Evolutionary conservation across 2,329 filamentous ascomycete species (phyloP).

Genomic region (Fusarium burgessii): DNA sequence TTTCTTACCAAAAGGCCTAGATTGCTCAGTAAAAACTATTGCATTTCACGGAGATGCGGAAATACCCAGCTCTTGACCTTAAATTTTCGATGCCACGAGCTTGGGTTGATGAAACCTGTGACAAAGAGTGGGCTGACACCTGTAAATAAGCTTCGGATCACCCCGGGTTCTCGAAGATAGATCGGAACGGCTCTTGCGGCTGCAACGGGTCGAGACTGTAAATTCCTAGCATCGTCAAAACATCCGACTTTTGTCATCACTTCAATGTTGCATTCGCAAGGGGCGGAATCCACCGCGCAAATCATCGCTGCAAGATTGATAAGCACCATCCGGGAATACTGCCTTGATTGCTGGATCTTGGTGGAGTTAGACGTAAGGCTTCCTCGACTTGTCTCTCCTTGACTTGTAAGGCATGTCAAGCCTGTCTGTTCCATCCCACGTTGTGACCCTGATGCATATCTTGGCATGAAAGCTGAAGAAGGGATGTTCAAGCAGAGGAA

Average conservation of each 20-base stretch:
- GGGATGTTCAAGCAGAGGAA: constrained; percentile 1
- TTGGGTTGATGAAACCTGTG: constrained; percentile 31
- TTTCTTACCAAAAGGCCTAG: not conserved
- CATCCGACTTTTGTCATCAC: constrained; percentile 1
- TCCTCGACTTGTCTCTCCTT: constrained; percentile 1
- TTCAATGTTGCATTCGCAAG: not conserved
- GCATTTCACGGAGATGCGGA: constrained; percentile 45
- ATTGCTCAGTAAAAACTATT: not conserved
- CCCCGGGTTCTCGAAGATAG: constrained; percentile 39
- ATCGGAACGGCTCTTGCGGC: constrained; percentile 38
- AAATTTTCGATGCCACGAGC: constrained; percentile 30
- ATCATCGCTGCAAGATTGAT: constrained; percentile 37
- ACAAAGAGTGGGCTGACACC: constrained; percentile 46
- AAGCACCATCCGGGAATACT: constrained; percentile 27
- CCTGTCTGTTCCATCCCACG: not conserved
- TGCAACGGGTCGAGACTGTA: constrained; percentile 21
- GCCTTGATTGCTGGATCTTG: constrained; percentile 2
- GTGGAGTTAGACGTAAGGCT: constrained; percentile 14
- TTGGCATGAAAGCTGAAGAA: constrained; percentile 1
- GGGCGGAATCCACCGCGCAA: constrained; percentile 14
- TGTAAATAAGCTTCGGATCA: constrained; percentile 35
- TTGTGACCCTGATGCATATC: not conserved
- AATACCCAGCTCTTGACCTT: constrained; percentile 30
- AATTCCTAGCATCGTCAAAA: not conserved
- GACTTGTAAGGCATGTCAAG: not conserved